A percentile compares a stretch with the other conserved stretches of the same genome.
Evolutionary conservation across 108 stramenopile species (phyloP).

Genomic region (Fragilariopsis cylindrus): DNA sequence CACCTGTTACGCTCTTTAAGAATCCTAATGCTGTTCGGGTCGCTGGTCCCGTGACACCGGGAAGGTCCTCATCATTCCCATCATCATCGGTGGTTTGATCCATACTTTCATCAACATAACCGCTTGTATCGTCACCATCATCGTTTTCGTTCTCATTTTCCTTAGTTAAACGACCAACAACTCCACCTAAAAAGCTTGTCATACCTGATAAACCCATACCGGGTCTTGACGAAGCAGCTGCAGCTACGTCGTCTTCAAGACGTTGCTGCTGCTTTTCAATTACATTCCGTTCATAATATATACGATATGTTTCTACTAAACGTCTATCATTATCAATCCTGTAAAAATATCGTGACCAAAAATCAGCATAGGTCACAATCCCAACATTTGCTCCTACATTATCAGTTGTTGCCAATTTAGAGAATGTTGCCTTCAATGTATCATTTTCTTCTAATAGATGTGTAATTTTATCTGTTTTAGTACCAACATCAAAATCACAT

Average conservation of each 20-base stretch:
- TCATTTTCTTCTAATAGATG: slow-evolving; percentile 41
- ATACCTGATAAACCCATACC: slow-evolving; percentile 23
- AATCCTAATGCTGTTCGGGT: slow-evolving; percentile 26
- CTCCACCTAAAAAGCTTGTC: slow-evolving; percentile 56
- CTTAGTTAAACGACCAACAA: slow-evolving; percentile 41
- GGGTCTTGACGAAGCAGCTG: background rate
- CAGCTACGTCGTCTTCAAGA: background rate
- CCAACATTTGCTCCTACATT: slow-evolving; percentile 1
- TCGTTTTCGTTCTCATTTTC: slow-evolving; percentile 23
- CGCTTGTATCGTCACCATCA: background rate
- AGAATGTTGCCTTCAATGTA: slow-evolving; percentile 45
- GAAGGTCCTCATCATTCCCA: background rate
- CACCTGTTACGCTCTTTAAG: slow-evolving; percentile 20
- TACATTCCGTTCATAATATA: slow-evolving; percentile 23
- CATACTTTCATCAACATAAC: background rate
- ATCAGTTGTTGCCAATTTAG: slow-evolving; percentile 21
- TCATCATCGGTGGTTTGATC: slow-evolving; percentile 27
- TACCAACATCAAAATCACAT: slow-evolving; percentile 43
- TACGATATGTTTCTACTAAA: background rate
- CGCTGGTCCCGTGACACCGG: background rate
- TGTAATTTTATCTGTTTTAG: slow-evolving; percentile 57
- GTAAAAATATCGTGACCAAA: slow-evolving; percentile 77
- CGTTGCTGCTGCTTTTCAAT: background rate
- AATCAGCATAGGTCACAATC: slow-evolving; percentile 58
- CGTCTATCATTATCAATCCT: slow-evolving; percentile 42